phyloP scores from a whole-genome alignment of 768 basidiomycete species.

The Boletus fagicola region DNA sequence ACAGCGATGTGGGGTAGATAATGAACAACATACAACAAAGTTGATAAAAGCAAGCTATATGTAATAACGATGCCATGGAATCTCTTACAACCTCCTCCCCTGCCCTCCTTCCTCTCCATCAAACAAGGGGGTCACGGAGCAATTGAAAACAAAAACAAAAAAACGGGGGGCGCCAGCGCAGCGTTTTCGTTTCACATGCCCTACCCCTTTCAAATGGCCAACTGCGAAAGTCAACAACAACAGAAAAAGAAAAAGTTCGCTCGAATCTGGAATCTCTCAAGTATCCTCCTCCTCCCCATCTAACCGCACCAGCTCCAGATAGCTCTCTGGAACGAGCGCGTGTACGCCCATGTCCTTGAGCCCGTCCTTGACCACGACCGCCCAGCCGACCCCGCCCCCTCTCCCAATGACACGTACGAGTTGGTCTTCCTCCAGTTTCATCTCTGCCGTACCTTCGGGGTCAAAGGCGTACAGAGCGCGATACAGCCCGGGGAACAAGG shows the following conservation, averaged over 20 bases:
- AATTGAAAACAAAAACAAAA: not conserved
- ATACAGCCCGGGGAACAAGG: slow-evolving; percentile 68
- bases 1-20: slow-evolving; percentile 4
- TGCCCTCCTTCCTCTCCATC: not conserved
- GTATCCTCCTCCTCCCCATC: slow-evolving; percentile 22
- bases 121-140: not conserved
- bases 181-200: not conserved
- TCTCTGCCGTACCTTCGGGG: slow-evolving; percentile 80
- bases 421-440: slow-evolving; percentile 76
- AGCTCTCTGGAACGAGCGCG: slow-evolving; percentile 78
- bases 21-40: slow-evolving; percentile 18
- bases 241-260: not conserved
- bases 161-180: slow-evolving; percentile 21
- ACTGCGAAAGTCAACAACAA: not conserved
- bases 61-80: not conserved
- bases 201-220: not conserved
- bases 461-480: slow-evolving; percentile 76
- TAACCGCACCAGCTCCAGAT: slow-evolving; percentile 57
- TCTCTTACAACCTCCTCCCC: not conserved
- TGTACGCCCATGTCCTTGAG: slow-evolving; percentile 43
- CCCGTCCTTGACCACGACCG: slow-evolving; percentile 54
- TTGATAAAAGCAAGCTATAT: slow-evolving; percentile 7
- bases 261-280: slow-evolving; percentile 5
- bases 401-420: slow-evolving; percentile 68
- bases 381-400: slow-evolving; percentile 81